Base-by-base conservation (phyloP, 2,329 filamentous ascomycete species). In the Colletotrichum plurivorum region DNA sequence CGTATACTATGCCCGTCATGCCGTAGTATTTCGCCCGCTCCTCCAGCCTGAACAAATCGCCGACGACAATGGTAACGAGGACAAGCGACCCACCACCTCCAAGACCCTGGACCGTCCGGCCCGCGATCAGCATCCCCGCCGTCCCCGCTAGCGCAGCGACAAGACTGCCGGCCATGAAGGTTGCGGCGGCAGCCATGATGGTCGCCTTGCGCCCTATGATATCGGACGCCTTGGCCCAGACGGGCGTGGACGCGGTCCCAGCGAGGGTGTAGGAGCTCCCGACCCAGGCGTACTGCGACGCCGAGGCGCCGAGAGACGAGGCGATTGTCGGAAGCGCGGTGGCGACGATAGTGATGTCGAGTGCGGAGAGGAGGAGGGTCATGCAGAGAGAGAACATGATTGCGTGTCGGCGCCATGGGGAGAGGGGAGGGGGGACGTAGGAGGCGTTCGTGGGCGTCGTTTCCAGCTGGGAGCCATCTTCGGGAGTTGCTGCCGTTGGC, bases 221-320 rank as follows among this genome's bases (percentile, higher is more conserved):
- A 69, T 84, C 81, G 2, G 77, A 78, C 49, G 82, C 71, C 62
- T 82, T 82, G 1, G 90, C 91, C 92, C 92, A 94, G 22, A 92
- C 86, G 0, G 92, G 91, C 0, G 87, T 88, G 1, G 85, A 85
- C 0, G 91, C 90, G 0, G 92, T 90, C 73, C 89, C 75, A 0
- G 76, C 65, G 1, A 78, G 51, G 1, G 74, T 75, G 8, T 76
- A 76, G 0, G 72, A 71, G 12, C 72, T 76, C 4, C 73, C 72
- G 3, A 78, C 72, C 76, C 76, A 78, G 5, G 73, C 73, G 66
- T 77, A 78, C 13, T 75, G 69, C 2, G 72, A 69, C 1, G 71
- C 64, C 3, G 76, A 70, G 7, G 72, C 71, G 8, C 70, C 51
- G 0, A 77, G 71, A 0, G 71, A 69, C 1, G 69, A 65, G 4